Evolutionary conservation across 345 rosid genomes (phyloP).

Genomic region (Arabis hirsuta): DNA sequence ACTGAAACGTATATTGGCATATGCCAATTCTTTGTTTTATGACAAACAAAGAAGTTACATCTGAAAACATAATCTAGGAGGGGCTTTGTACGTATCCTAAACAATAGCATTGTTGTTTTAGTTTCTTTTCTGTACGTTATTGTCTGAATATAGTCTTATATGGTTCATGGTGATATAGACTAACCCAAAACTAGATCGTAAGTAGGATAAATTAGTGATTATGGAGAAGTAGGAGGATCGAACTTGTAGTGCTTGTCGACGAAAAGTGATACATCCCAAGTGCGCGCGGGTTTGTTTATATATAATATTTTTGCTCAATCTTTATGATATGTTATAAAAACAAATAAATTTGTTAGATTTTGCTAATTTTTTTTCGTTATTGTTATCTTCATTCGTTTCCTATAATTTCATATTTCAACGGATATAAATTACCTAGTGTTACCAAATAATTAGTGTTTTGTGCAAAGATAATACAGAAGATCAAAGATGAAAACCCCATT

Average conservation of each 20-base stretch:
- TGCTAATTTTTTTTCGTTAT: no score
- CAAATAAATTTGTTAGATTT: no score
- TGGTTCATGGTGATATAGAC: conserved; percentile 37
- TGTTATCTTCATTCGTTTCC: no score
- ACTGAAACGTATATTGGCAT: conserved; percentile 1
- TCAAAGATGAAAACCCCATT: no score
- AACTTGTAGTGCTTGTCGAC: conserved; percentile 91
- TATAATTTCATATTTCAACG: no score
- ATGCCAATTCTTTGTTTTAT: conserved; percentile 17
- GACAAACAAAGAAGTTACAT: conserved; percentile 30
- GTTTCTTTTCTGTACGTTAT: conserved; percentile 20
- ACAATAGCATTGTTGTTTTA: background rate
- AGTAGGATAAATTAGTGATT: background rate
- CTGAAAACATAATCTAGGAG: conserved; percentile 29
- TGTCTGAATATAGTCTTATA: conserved; percentile 33
- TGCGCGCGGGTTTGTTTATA: conserved; percentile 36
- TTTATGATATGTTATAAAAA: no score
- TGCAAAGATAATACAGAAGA: no score
- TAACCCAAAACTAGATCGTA: conserved; percentile 35
- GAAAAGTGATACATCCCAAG: conserved; percentile 88
- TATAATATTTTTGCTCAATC: no score
- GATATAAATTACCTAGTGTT: no score
- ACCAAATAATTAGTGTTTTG: no score
- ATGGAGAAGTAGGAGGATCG: conserved; percentile 57
- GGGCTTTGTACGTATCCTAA: conserved; percentile 26